phyloP scores from a whole-genome alignment of 2,329 filamentous ascomycete species.

The Tolypocladium inflatum region DNA sequence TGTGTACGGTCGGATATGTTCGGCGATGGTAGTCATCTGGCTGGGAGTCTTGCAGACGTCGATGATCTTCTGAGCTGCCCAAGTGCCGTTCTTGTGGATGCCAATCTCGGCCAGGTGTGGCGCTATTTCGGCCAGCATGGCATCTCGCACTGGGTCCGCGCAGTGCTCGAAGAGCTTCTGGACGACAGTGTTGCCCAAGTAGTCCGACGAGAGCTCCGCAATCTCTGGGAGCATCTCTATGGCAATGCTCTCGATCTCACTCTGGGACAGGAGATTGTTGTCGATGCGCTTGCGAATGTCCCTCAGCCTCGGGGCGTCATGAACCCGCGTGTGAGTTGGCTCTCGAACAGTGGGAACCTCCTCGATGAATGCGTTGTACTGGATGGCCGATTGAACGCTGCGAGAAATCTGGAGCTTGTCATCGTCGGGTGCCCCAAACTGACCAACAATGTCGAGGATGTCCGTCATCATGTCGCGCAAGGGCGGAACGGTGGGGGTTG shows the following conservation, averaged over 20 bases:
- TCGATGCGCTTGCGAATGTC: slow-evolving; percentile 98
- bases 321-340: slow-evolving; percentile 76
- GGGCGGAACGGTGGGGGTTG: slow-evolving; percentile 58
- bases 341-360: slow-evolving; percentile 89
- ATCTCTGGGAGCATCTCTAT: slow-evolving; percentile 94
- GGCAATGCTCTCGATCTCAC: slow-evolving; percentile 88
- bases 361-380: slow-evolving; percentile 60
- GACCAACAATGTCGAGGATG: slow-evolving; percentile 75
- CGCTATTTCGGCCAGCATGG: slow-evolving; percentile 80
- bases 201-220: slow-evolving; percentile 88
- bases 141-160: slow-evolving; percentile 80
- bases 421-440: slow-evolving; percentile 77
- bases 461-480: slow-evolving; percentile 72
- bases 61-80: slow-evolving; percentile 99
- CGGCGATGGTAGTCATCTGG: slow-evolving; percentile 78
- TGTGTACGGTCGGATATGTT: slow-evolving; percentile 76
- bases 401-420: slow-evolving; percentile 64
- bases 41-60: slow-evolving; percentile 80
- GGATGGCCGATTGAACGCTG: slow-evolving; percentile 68
- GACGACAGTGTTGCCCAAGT: slow-evolving; percentile 97
- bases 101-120: slow-evolving; percentile 94
- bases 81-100: slow-evolving; percentile 98
- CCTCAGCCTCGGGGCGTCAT: slow-evolving; percentile 87
- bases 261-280: slow-evolving; percentile 75
- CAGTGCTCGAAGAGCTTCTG: slow-evolving; percentile 98